Conservation (phyloP, 768 basidiomycete species). For the Albatrellus ellisii region DNA sequence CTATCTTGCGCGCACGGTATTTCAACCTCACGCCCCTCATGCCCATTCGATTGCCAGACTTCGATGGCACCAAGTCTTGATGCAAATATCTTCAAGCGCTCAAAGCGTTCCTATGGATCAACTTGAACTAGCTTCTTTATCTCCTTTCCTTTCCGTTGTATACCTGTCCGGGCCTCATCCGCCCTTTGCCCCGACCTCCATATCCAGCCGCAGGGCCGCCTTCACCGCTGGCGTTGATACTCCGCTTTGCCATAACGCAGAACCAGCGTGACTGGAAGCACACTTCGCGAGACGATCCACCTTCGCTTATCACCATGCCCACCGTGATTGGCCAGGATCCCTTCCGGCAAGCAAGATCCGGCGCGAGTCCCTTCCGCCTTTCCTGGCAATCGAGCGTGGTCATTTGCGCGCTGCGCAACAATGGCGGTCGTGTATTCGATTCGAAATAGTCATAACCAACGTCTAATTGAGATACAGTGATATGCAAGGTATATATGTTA, state of each 20-base stretch:
- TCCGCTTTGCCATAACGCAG: neutral
- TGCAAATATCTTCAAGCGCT: slow-evolving; percentile 42
- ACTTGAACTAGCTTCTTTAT: slow-evolving; percentile 39
- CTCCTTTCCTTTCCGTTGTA: slow-evolving; percentile 4
- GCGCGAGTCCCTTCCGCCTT: no score
- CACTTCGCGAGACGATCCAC: no score
- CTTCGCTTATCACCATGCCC: no score
- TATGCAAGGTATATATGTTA: no score
- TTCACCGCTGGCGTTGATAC: neutral
- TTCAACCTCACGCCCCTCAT: neutral
- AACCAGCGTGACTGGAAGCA: neutral
- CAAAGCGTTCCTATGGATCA: slow-evolving; percentile 45
- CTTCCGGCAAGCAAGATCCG: no score
- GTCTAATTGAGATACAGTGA: no score
- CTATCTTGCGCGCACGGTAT: slow-evolving; percentile 25
- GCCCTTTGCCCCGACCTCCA: neutral
- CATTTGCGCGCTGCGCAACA: no score
- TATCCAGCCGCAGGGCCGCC: neutral
- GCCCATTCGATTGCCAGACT: slow-evolving; percentile 20
- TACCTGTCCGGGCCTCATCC: neutral
- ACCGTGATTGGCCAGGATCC: no score
- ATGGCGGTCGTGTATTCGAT: no score
- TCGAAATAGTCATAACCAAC: no score
- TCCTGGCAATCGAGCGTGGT: no score
- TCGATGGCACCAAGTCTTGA: slow-evolving; percentile 33